Base-by-base conservation (phyloP, 129 eudicot species). In the Saussurea involucrata region DNA sequence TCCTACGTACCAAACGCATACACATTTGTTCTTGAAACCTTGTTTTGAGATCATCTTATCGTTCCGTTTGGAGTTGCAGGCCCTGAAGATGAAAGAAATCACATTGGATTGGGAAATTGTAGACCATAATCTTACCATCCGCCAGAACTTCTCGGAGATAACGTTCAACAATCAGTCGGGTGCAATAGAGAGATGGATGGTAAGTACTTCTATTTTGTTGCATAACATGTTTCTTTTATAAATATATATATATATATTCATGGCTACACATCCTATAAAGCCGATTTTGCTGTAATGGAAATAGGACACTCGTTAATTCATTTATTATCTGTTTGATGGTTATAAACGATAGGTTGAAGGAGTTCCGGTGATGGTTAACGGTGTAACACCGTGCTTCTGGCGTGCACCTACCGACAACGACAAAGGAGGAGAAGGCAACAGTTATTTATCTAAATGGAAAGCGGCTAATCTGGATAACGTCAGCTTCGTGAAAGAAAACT, bases 391-490 rank as follows among this genome's bases (percentile, higher is more conserved):
- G 31, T 95, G 97, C 90, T 91, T 95, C 66, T 95, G 98, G 98
- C 86, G 97, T 60, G 98, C 98, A 58, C 96, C 98, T 9, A 95
- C 85, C 11, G 98, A 95, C 71, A 95, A 95, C 67, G 98, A 95
- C 86, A 95, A 95, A 85, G 98, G 98, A 28, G 98, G 98, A 66
- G 94, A 79, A 61, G 75, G 63, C 10, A 60, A 77, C 22, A 89
- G 97, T 74, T 89, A 95, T 68, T 72, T 82, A 8, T 81, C 97
- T 11, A 87, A 74, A 82, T 95, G 98, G 98, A 91, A 91, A 85
- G 89, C 82, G 20, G 87, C 97, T 29, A 87, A 83, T 70, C 87
- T 95, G 46, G 84, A 91, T 71, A 79, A 78, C 17, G 31, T 91
- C 15, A 33, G 31, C 60, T 91, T 89, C 74, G 18, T 40, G 1